A percentile compares a stretch with the other conserved stretches of the same genome.
phyloP scores from a whole-genome alignment of 2,329 filamentous ascomycete species.

The Exophiala mesophila region DNA sequence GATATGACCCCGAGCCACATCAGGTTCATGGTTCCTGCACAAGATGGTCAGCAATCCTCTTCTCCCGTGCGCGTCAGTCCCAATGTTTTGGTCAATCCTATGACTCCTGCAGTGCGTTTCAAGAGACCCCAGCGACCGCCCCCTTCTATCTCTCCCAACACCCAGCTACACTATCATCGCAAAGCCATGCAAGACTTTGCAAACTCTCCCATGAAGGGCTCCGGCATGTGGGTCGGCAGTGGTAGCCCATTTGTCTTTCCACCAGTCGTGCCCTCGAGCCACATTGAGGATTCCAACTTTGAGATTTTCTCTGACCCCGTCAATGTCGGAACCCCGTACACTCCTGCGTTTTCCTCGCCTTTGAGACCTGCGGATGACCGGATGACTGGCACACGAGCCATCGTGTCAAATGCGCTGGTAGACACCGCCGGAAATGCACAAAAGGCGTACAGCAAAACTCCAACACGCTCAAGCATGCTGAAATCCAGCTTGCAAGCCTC shows the following conservation, averaged over 20 bases:
- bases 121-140: slow-evolving; percentile 65
- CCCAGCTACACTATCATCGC: slow-evolving; percentile 82
- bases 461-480: slow-evolving; percentile 32
- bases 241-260: slow-evolving; percentile 50
- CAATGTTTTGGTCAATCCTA: slow-evolving; percentile 9
- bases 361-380: slow-evolving; percentile 51
- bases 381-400: slow-evolving; percentile 44
- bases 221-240: slow-evolving; percentile 38
- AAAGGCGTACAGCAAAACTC: slow-evolving; percentile 33
- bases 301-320: slow-evolving; percentile 51
- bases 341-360: slow-evolving; percentile 44
- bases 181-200: slow-evolving; percentile 76
- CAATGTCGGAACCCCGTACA: slow-evolving; percentile 33
- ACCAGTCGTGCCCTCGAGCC: slow-evolving; percentile 35
- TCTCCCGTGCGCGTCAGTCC: slow-evolving; percentile 23
- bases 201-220: slow-evolving; percentile 62
- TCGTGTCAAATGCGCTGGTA: slow-evolving; percentile 43
- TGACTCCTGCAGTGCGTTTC: slow-evolving; percentile 48
- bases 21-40: slow-evolving; percentile 45
- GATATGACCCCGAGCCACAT: slow-evolving; percentile 68
- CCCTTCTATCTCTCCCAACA: slow-evolving; percentile 84
- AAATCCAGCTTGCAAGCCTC: slow-evolving; percentile 19
- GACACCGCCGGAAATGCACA: slow-evolving; percentile 42
- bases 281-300: slow-evolving; percentile 45
- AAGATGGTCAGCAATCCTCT: slow-evolving; percentile 19